Evolutionary conservation across 1,139 yeast genomes (phyloP), one percentile per base, ranked within the genome.

Genomic region (Diutina neorugosa): DNA sequence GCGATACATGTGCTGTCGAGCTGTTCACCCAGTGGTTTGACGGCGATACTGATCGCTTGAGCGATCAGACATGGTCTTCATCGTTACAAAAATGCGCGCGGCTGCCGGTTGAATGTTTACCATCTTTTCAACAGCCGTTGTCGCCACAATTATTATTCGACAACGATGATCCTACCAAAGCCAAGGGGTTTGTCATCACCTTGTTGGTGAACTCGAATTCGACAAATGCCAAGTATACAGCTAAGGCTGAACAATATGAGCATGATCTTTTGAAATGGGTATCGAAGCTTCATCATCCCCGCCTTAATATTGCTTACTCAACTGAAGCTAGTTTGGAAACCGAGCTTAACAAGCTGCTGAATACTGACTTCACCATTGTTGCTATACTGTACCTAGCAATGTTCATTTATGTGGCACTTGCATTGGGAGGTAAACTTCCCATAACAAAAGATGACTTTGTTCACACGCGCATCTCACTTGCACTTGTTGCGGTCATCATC

Each of bases 91-190:
- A 68, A 3, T 93, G 98, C 64, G 76, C 95, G 0, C 71, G 76
- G 16, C 80, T 90, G 1, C 98, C 98, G 0, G 97, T 93, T 1
- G 84, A 81, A 57, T 93, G 98, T 63, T 70, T 93, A 48, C 98
- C 98, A 0, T 69, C 84, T 0, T 93, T 91, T 67, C 96, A 89
- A 62, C 97, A 90, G 64, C 98, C 98, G 0, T 70, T 93, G 57
- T 84, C 84, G 57, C 80, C 82, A 44, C 80, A 84, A 52, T 60
- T 88, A 31, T 65, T 93, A 8, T 87, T 93, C 65, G 72, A 69
- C 25, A 65, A 67, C 14, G 73, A 73, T 42, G 74, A 81, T 62
- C 77, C 84, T 0, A 63, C 84, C 16, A 65, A 78, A 0, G 75
- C 96, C 0, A 71, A 74, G 43, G 96, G 98, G 0, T 76, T 91